A percentile compares a stretch with the other conserved stretches of the same genome.
Evolutionary conservation across 75 land plant genomes (phyloP).

Genomic region (Sequoia sempervirens): DNA sequence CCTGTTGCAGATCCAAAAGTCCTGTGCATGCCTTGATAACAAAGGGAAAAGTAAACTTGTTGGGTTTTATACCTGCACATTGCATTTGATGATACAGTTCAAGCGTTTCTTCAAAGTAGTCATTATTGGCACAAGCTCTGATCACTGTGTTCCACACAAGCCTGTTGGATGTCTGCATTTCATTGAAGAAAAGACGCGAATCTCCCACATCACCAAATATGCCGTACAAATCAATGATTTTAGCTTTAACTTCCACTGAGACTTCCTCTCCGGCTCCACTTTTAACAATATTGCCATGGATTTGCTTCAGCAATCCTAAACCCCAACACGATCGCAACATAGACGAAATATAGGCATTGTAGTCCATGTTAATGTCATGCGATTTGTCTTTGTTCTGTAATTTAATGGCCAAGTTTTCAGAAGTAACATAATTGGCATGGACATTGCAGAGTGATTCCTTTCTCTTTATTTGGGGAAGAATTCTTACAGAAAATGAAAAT

Average conservation of each 20-base stretch:
- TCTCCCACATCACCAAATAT: background rate
- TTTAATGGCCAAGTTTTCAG: background rate
- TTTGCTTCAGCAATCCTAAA: background rate
- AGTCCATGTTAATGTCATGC: background rate
- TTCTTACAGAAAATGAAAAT: background rate
- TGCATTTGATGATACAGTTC: slow-evolving; percentile 17
- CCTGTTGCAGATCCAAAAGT: slow-evolving; percentile 10
- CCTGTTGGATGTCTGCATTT: background rate
- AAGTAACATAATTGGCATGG: background rate
- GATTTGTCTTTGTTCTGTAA: background rate
- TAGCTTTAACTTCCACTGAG: background rate
- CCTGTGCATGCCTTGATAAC: slow-evolving; percentile 19
- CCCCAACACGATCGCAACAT: background rate
- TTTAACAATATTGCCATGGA: background rate
- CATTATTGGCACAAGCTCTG: slow-evolving; percentile 3
- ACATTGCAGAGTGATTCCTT: background rate
- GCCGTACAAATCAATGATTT: background rate
- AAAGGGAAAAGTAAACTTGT: slow-evolving; percentile 17
- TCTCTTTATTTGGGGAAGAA: background rate
- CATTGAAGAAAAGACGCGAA: background rate
- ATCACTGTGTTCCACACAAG: slow-evolving; percentile 6
- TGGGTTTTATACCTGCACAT: slow-evolving; percentile 16
- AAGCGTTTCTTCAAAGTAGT: background rate
- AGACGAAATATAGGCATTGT: background rate
- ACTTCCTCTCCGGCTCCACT: background rate